phyloP scores from a whole-genome alignment of 495 filamentous ascomycete species.

The Parathielavia appendiculata region DNA sequence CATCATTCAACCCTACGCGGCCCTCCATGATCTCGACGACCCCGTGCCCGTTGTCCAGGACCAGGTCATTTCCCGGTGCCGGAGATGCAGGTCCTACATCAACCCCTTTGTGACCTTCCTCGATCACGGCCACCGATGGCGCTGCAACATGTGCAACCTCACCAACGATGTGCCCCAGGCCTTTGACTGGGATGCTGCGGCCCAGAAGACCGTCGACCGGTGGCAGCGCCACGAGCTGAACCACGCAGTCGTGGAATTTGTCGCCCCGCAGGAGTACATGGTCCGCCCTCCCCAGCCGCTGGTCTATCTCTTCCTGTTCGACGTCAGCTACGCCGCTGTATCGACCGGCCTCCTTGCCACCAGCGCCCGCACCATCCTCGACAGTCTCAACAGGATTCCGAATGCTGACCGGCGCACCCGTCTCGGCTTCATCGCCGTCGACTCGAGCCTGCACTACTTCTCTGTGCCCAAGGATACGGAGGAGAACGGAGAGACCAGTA shows the following conservation, averaged over 20 bases:
- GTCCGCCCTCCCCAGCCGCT: slow-evolving; percentile 93
- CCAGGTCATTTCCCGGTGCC: slow-evolving; percentile 93
- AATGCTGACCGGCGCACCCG: slow-evolving; percentile 92
- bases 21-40: slow-evolving; percentile 89
- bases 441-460: slow-evolving; percentile 94
- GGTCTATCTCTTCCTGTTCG: slow-evolving; percentile 96
- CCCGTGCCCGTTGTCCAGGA: slow-evolving; percentile 87
- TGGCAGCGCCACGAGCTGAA: slow-evolving; percentile 90
- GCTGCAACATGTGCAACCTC: slow-evolving; percentile 99
- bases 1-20: slow-evolving; percentile 89
- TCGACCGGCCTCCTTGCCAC: slow-evolving; percentile 92
- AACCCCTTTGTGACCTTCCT: slow-evolving; percentile 95
- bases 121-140: slow-evolving; percentile 95
- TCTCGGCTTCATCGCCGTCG: slow-evolving; percentile 91
- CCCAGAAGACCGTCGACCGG: slow-evolving; percentile 83
- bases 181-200: slow-evolving; percentile 92
- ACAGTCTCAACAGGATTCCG: slow-evolving; percentile 93
- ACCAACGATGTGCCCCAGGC: slow-evolving; percentile 98
- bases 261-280: slow-evolving; percentile 99
- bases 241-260: slow-evolving; percentile 90
- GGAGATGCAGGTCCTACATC: slow-evolving; percentile 93
- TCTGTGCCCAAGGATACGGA: slow-evolving; percentile 82
- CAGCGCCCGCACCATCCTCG: slow-evolving; percentile 85
- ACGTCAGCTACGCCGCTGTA: slow-evolving; percentile 90
- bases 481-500: slow-evolving; percentile 72